Conservation (phyloP, 2,329 filamentous ascomycete species). For the Fusarium paranaense region DNA sequence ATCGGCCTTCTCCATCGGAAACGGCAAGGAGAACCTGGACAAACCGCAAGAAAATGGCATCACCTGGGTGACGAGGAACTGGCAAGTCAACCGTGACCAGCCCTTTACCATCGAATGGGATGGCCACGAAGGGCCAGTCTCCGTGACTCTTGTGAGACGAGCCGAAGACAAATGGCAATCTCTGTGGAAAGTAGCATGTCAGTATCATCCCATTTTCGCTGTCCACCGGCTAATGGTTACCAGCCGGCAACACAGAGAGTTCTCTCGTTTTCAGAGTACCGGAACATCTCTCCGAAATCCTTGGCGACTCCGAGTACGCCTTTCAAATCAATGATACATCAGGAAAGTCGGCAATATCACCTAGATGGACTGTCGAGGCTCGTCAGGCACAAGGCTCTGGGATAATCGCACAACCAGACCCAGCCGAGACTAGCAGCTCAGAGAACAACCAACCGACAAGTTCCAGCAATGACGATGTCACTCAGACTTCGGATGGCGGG, state of each 20-base stretch:
- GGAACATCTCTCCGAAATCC: neutral
- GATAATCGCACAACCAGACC: neutral
- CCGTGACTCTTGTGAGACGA: neutral
- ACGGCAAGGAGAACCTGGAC: neutral
- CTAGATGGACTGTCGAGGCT: neutral
- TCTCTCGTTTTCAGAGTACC: neutral
- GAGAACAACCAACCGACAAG: neutral
- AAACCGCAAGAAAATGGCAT: neutral
- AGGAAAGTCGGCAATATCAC: neutral
- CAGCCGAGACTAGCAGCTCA: neutral
- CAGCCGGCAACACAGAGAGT: neutral
- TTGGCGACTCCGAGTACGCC: neutral
- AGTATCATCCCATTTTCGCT: neutral
- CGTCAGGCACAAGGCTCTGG: neutral
- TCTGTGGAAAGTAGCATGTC: neutral
- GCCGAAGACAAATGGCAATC: neutral
- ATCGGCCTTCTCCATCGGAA: neutral
- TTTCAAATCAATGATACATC: neutral
- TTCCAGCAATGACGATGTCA: neutral
- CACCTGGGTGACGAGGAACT: neutral
- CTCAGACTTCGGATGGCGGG: neutral
- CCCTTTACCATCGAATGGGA: constrained; percentile 1
- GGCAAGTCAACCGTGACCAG: neutral
- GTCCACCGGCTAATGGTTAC: rapidly evolving
- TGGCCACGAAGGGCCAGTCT: neutral